Percentiles rank a stretch among this genome's conserved stretches.
Conservation (phyloP, 1,284 basidiomycete species). For the Agaricales sp. region DNA sequence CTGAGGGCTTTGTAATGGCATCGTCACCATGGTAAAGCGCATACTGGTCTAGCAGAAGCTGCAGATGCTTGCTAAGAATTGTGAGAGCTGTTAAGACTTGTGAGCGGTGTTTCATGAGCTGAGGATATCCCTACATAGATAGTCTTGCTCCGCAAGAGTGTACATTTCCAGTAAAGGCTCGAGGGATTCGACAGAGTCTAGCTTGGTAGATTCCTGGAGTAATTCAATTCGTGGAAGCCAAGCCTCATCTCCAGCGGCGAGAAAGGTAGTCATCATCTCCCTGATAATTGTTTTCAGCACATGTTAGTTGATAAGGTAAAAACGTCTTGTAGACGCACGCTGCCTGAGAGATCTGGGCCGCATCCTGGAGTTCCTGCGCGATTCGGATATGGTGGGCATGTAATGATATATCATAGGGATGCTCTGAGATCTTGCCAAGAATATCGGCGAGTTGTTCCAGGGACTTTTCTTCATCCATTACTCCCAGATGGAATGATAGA, state of each 20-base stretch:
- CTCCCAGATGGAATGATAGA: no score
- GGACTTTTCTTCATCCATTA: neutral
- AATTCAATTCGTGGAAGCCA: slow-evolving; percentile 51
- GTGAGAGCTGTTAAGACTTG: slow-evolving; percentile 46
- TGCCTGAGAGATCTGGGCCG: neutral
- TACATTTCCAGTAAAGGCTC: slow-evolving; percentile 56
- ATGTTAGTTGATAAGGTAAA: neutral
- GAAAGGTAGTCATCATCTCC: slow-evolving; percentile 53
- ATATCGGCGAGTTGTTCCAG: neutral
- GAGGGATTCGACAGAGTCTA: slow-evolving; percentile 34
- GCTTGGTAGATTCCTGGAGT: slow-evolving; percentile 26
- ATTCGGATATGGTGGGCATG: neutral
- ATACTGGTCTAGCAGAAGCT: slow-evolving; percentile 53
- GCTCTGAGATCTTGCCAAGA: neutral
- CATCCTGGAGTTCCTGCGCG: neutral
- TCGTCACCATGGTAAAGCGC: slow-evolving; percentile 34
- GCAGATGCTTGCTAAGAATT: slow-evolving; percentile 58
- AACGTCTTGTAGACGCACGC: neutral
- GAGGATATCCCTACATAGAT: slow-evolving; percentile 54
- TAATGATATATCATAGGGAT: neutral
- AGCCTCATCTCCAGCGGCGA: slow-evolving; percentile 55
- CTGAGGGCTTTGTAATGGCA: slow-evolving; percentile 26
- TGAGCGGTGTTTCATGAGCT: slow-evolving; percentile 10
- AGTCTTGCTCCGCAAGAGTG: slow-evolving; percentile 65
- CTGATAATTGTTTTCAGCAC: slow-evolving; percentile 11